phyloP scores from a whole-genome alignment of 352 stramenopile species.

The Phytophthora ramorum region DNA sequence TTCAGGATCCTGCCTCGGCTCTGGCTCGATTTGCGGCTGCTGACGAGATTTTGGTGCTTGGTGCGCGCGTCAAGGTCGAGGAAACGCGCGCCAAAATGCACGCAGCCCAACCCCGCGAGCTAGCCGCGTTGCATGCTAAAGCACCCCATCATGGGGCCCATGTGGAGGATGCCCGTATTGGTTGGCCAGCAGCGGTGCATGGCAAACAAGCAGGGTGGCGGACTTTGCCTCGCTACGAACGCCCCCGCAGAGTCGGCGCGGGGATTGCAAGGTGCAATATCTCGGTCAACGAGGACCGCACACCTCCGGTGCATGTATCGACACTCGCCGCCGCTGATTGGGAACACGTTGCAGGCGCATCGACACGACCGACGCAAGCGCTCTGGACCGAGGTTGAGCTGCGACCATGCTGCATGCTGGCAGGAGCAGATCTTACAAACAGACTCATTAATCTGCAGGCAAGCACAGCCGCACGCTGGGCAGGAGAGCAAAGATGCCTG shows the following conservation, averaged over 20 bases:
- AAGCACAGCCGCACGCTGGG: conserved; percentile 19
- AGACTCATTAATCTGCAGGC: conserved; percentile 10
- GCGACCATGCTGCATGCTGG: background rate
- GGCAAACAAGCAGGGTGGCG: background rate
- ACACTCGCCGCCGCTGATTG: background rate
- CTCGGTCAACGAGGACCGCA: background rate
- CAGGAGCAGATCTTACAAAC: conserved; percentile 15
- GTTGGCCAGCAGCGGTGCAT: background rate
- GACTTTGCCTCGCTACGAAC: background rate
- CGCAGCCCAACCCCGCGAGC: background rate
- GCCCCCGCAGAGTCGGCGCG: too few relatives aligned
- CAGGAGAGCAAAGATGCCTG: background rate
- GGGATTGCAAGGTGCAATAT: too few relatives aligned
- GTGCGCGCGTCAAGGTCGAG: conserved; percentile 9
- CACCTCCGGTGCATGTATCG: background rate
- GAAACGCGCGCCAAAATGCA: conserved; percentile 2
- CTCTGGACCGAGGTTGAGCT: background rate
- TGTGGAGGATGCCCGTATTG: background rate
- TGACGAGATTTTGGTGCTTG: conserved; percentile 18
- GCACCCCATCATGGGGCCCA: background rate
- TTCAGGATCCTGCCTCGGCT: conserved; percentile 29
- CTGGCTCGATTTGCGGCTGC: conserved; percentile 20
- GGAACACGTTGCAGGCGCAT: background rate
- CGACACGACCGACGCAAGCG: background rate
- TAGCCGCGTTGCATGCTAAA: conserved; percentile 2